Conservation (phyloP, 352 stramenopile genomes). For the Phytopythium boreale region DNA sequence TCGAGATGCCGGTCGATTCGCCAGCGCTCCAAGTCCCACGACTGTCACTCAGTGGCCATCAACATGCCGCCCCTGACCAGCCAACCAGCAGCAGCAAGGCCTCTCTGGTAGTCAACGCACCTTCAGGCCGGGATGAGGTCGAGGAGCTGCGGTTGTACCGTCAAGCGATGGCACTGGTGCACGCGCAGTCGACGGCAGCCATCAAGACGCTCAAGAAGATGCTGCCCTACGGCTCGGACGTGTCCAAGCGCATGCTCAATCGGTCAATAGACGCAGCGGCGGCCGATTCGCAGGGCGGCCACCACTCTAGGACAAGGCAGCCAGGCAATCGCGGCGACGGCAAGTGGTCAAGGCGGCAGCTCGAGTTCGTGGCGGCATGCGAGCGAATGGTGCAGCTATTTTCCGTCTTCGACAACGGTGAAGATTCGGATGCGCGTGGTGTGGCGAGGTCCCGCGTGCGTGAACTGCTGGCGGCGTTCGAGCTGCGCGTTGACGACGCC, state of each 20-base stretch:
- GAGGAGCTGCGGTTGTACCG: constrained; percentile 41
- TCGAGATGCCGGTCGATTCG: neutral
- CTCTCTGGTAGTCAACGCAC: neutral
- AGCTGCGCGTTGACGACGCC: constrained; percentile 31
- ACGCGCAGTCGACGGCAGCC: constrained; percentile 53
- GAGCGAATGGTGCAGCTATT: constrained; percentile 46
- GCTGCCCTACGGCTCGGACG: constrained; percentile 26
- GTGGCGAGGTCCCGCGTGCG: neutral
- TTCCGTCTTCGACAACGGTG: neutral
- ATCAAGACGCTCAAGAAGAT: constrained; percentile 60
- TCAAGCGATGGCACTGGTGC: constrained; percentile 53
- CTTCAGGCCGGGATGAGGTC: neutral
- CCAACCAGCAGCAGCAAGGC: neutral
- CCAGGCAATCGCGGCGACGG: neutral
- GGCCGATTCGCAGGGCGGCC: neutral
- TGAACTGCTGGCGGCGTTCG: constrained; percentile 6
- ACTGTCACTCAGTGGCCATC: neutral
- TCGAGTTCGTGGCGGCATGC: constrained; percentile 47
- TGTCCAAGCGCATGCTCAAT: constrained; percentile 51
- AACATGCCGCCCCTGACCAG: neutral
- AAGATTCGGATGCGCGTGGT: neutral
- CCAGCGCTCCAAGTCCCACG: neutral
- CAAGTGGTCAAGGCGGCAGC: constrained; percentile 7
- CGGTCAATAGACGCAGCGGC: neutral
- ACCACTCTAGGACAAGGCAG: neutral